A percentile compares a stretch with the other conserved stretches of the same genome.
These are phyloP conservation scores for Podochytrium sp. DNA, from an alignment of 192 early-diverging fungal species.

Conservation along the genomic window DNA sequence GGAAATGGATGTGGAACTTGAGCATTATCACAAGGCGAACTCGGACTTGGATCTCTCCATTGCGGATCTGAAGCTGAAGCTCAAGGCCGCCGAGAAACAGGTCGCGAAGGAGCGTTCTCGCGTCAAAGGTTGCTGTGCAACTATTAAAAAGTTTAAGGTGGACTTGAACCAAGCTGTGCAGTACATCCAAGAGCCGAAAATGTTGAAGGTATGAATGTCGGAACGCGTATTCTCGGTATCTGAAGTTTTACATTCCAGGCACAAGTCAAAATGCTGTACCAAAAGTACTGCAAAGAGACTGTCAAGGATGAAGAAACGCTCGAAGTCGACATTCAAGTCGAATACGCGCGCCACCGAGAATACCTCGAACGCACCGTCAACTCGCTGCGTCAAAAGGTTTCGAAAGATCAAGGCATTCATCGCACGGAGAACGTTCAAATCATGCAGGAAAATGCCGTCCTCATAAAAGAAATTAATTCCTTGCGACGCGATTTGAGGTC, in stretches of 20 bases:
- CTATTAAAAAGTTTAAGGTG: slow-evolving; percentile 57
- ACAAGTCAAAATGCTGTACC: slow-evolving; percentile 57
- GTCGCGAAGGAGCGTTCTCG: slow-evolving; percentile 47
- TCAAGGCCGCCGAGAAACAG: slow-evolving; percentile 63
- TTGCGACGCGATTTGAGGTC: slow-evolving; percentile 51
- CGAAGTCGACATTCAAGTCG: slow-evolving; percentile 57
- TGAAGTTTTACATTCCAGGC: slow-evolving; percentile 29
- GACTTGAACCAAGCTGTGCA: slow-evolving; percentile 61
- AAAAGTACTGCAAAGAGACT: slow-evolving; percentile 60
- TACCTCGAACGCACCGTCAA: slow-evolving; percentile 62
- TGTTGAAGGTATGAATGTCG: slow-evolving; percentile 48
- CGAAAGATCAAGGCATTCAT: slow-evolving; percentile 59
- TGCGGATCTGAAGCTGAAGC: slow-evolving; percentile 61
- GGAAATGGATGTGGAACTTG: slow-evolving; percentile 66
- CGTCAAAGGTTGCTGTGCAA: slow-evolving; percentile 44
- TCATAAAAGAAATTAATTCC: slow-evolving; percentile 65
- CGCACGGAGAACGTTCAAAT: slow-evolving; percentile 58
- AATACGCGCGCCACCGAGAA: slow-evolving; percentile 61
- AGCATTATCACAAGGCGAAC: slow-evolving; percentile 61
- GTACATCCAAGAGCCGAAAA: slow-evolving; percentile 64
- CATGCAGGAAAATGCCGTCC: slow-evolving; percentile 60
- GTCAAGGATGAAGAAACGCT: slow-evolving; percentile 37
- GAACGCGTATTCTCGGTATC: not conserved
- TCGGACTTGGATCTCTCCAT: slow-evolving; percentile 58
- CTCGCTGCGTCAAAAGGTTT: slow-evolving; percentile 53